Percentiles rank a stretch among this genome's conserved stretches.
phyloP scores from a whole-genome alignment of 176 grass and related monocot genomes.

The Bonia amplexicaulis region DNA sequence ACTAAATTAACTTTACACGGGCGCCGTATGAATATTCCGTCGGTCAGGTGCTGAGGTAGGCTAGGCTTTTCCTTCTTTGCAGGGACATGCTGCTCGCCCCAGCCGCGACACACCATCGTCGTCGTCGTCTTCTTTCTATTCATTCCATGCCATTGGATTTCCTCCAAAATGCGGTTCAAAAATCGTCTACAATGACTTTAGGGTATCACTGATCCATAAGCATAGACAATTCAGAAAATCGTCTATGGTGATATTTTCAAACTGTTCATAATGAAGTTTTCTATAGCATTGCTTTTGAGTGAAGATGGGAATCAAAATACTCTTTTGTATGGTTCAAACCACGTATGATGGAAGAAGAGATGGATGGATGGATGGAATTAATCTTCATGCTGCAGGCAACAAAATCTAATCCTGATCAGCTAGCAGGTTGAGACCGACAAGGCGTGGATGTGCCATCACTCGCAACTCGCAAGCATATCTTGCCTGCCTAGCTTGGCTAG shows the following conservation, averaged over 20 bases:
- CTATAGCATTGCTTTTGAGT: neutral
- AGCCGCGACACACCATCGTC: slow-evolving; percentile 40
- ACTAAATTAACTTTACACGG: neutral
- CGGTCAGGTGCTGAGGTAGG: slow-evolving; percentile 12
- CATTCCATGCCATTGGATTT: neutral
- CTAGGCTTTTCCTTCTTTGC: slow-evolving; percentile 39
- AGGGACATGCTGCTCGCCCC: slow-evolving; percentile 51
- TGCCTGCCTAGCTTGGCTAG: neutral
- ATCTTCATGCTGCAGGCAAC: neutral
- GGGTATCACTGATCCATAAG: no score
- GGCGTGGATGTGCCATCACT: slow-evolving; percentile 34
- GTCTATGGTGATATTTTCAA: no score
- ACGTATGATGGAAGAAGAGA: neutral
- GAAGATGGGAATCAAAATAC: neutral
- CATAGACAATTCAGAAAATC: no score
- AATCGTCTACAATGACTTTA: no score
- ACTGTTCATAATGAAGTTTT: no score
- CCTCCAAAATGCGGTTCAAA: neutral
- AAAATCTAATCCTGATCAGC: neutral
- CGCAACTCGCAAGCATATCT: slow-evolving; percentile 18
- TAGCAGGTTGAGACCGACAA: slow-evolving; percentile 31
- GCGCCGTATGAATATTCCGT: slow-evolving; percentile 30
- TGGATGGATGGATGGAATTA: neutral
- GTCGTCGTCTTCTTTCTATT: neutral
- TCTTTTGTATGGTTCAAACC: neutral